Evolutionary conservation across 1,139 yeast genomes (phyloP).

Genomic region (Torulaspora globosa): DNA sequence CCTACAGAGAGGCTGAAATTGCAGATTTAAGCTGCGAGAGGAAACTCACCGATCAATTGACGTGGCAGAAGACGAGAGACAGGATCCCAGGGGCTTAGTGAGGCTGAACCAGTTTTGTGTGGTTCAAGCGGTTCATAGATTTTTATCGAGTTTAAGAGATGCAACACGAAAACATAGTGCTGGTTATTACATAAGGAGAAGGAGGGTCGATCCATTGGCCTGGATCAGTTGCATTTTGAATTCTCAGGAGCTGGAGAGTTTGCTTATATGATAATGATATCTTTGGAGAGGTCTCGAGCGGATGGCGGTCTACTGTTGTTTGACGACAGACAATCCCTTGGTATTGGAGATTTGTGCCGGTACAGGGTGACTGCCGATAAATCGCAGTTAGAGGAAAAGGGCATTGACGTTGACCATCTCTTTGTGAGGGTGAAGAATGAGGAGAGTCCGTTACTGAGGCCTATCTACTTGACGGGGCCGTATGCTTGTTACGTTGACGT

Average conservation of each 20-base stretch:
- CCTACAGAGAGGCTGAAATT: not conserved
- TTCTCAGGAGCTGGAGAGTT: not conserved
- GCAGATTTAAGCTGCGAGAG: not conserved
- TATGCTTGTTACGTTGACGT: slow-evolving; percentile 57
- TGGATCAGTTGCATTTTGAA: not conserved
- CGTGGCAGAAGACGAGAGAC: not conserved
- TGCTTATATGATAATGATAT: slow-evolving; percentile 3
- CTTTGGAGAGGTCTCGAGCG: slow-evolving; percentile 4
- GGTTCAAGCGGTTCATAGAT: not conserved
- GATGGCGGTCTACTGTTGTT: slow-evolving; percentile 22
- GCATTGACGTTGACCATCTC: slow-evolving; percentile 19
- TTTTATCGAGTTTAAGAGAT: slow-evolving; percentile 1
- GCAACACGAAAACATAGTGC: not conserved
- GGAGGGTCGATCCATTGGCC: not conserved
- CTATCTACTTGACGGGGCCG: slow-evolving; percentile 59
- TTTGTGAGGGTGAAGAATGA: slow-evolving; percentile 47
- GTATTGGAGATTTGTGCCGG: slow-evolving; percentile 33
- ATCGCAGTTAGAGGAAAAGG: slow-evolving; percentile 15
- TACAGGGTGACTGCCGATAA: slow-evolving; percentile 27
- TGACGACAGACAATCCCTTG: slow-evolving; percentile 24
- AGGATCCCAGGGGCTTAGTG: not conserved
- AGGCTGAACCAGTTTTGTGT: not conserved
- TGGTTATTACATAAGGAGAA: not conserved
- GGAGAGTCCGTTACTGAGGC: slow-evolving; percentile 49
- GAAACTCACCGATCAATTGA: not conserved